These are phyloP conservation scores for Debaryomyces singareniensis DNA, from an alignment of 1,139 yeast genomes.

Conservation along the genomic window DNA sequence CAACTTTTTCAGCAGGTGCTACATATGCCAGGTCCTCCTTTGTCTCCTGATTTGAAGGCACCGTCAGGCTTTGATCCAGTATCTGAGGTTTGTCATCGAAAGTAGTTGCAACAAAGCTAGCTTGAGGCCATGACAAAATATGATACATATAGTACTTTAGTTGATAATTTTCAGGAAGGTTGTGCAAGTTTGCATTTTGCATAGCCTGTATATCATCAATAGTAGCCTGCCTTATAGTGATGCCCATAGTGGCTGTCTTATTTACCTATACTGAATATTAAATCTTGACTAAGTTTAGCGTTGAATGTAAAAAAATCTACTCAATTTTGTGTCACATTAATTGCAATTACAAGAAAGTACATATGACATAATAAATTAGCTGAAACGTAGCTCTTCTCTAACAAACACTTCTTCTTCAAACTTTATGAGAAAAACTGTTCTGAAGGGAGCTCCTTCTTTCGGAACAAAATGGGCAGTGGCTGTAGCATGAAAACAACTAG, in stretches of 20 bases:
- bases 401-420: slow-evolving; percentile 57
- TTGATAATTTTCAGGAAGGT: slow-evolving; percentile 91
- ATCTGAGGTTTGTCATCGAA: slow-evolving; percentile 33
- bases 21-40: slow-evolving; percentile 55
- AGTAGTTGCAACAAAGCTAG: slow-evolving; percentile 91
- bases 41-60: slow-evolving; percentile 25
- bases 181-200: slow-evolving; percentile 92
- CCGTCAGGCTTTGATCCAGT: slow-evolving; percentile 26
- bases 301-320: neutral
- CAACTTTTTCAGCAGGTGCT: slow-evolving; percentile 66
- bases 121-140: slow-evolving; percentile 94
- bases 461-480: slow-evolving; percentile 90
- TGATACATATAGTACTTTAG: slow-evolving; percentile 92
- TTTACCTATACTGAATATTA: neutral
- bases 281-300: neutral
- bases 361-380: neutral
- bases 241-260: slow-evolving; percentile 47
- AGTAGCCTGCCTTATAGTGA: slow-evolving; percentile 85
- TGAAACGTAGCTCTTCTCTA: slow-evolving; percentile 38
- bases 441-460: slow-evolving; percentile 50
- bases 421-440: slow-evolving; percentile 81
- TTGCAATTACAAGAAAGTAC: neutral
- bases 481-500: slow-evolving; percentile 70
- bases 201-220: slow-evolving; percentile 84
- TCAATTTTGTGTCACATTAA: slow-evolving; percentile 1